Conservation (phyloP, 1,284 basidiomycete species). For the Cystobasidium slooffiae region DNA sequence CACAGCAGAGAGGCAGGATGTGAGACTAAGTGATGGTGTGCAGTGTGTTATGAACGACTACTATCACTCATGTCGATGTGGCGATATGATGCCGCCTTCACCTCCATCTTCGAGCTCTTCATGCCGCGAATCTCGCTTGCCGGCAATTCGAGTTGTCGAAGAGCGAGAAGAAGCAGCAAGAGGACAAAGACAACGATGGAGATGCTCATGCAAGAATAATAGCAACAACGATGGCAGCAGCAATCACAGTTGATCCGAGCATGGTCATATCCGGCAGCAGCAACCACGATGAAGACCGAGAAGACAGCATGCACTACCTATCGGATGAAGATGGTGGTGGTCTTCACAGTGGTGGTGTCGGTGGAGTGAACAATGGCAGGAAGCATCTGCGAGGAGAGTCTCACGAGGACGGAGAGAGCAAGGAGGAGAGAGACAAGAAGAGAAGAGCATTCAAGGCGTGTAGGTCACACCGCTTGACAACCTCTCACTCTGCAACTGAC, state of each 20-base stretch:
- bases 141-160: no score
- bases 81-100: no score
- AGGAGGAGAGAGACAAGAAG: conserved; percentile 34
- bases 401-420: conserved; percentile 5
- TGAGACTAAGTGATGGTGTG: no score
- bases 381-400: neutral
- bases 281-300: conserved; percentile 2
- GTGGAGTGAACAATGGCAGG: neutral
- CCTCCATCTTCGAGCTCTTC: no score
- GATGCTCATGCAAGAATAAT: neutral
- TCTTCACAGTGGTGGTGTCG: no score
- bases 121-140: no score
- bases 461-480: conserved; percentile 10
- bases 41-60: no score
- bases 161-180: no score
- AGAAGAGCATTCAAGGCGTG: conserved; percentile 38
- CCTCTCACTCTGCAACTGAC: neutral
- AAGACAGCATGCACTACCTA: conserved; percentile 12
- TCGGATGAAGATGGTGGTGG: conserved; percentile 16
- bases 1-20: no score
- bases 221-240: neutral
- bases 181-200: no score
- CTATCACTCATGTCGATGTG: no score
- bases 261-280: conserved; percentile 13
- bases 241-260: conserved; percentile 10